A percentile compares a stretch with the other conserved stretches of the same genome.
phyloP scores from a whole-genome alignment of 768 basidiomycete genomes.

The Pilatotrama ljubarskyi region DNA sequence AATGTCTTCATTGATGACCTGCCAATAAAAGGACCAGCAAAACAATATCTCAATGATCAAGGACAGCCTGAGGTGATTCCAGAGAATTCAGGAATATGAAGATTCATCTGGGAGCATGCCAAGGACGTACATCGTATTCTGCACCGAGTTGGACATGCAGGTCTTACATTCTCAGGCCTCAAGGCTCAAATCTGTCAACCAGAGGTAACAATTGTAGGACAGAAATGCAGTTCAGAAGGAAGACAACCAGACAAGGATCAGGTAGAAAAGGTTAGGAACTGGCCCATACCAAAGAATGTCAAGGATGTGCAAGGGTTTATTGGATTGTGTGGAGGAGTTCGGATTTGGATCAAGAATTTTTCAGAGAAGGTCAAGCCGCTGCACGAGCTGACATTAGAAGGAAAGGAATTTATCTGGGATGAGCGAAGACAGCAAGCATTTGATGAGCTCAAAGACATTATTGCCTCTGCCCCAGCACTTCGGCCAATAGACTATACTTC shows the following conservation, averaged over 20 bases:
- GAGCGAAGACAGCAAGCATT: slow-evolving; percentile 30
- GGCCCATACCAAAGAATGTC: slow-evolving; percentile 9
- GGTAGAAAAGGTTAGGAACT: slow-evolving; percentile 16
- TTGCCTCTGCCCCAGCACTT: slow-evolving; percentile 31
- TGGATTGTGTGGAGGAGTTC: slow-evolving; percentile 19
- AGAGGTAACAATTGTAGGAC: slow-evolving; percentile 12
- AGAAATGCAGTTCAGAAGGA: slow-evolving; percentile 13
- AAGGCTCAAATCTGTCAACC: slow-evolving; percentile 5
- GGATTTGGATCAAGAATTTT: slow-evolving; percentile 23
- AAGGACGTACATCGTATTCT: slow-evolving; percentile 21
- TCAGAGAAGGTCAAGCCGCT: slow-evolving; percentile 10
- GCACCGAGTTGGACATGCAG: slow-evolving; percentile 16
- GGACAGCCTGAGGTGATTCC: slow-evolving; percentile 7
- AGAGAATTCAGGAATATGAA: slow-evolving; percentile 16
- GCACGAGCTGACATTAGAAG: slow-evolving; percentile 22
- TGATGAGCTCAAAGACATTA: slow-evolving; percentile 30
- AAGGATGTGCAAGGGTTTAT: slow-evolving; percentile 24
- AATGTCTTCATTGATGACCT: slow-evolving; percentile 29
- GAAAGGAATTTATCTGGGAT: slow-evolving; percentile 34
- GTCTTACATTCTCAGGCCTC: slow-evolving; percentile 15
- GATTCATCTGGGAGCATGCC: slow-evolving; percentile 26
- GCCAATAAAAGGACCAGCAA: slow-evolving; percentile 23
- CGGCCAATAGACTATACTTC: slow-evolving; percentile 36
- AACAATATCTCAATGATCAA: slow-evolving; percentile 7
- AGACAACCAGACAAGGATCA: slow-evolving; percentile 13